Conservation (phyloP, 164 flowering plant species). For the Brasenia schreberi region DNA sequence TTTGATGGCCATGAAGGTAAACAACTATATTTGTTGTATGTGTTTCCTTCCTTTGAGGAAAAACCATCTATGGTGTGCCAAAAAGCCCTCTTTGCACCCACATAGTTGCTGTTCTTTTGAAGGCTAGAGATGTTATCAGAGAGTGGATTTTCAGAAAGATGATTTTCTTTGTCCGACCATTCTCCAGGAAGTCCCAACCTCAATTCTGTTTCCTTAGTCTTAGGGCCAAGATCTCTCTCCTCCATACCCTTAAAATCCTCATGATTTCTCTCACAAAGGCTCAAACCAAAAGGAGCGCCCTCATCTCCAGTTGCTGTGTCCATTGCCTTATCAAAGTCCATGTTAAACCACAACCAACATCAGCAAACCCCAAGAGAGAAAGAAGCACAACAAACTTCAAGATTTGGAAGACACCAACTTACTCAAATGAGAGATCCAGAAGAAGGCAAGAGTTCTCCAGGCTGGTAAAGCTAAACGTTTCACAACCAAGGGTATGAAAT, state of each 20-base stretch:
- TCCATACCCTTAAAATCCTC: neutral
- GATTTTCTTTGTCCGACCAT: neutral
- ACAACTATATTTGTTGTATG: neutral
- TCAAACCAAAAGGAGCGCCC: neutral
- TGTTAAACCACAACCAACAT: neutral
- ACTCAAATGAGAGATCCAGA: no score
- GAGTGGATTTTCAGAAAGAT: neutral
- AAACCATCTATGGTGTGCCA: neutral
- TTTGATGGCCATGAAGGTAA: neutral
- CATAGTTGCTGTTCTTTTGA: neutral
- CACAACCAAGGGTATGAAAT: no score
- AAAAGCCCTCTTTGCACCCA: neutral
- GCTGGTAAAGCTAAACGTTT: no score
- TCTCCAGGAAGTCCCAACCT: slow-evolving; percentile 1
- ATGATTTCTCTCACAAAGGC: neutral
- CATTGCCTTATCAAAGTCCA: neutral
- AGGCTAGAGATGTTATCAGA: neutral
- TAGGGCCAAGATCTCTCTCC: neutral
- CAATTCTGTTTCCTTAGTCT: slow-evolving; percentile 1
- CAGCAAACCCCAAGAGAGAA: neutral
- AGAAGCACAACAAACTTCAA: neutral
- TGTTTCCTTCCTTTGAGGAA: neutral
- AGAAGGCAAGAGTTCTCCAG: no score
- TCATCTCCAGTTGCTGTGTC: neutral
- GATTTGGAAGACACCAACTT: neutral